Percentiles rank a stretch among this genome's conserved stretches.
phyloP scores from a whole-genome alignment of 1,139 yeast species.

The Debaryomyces fabryi region DNA sequence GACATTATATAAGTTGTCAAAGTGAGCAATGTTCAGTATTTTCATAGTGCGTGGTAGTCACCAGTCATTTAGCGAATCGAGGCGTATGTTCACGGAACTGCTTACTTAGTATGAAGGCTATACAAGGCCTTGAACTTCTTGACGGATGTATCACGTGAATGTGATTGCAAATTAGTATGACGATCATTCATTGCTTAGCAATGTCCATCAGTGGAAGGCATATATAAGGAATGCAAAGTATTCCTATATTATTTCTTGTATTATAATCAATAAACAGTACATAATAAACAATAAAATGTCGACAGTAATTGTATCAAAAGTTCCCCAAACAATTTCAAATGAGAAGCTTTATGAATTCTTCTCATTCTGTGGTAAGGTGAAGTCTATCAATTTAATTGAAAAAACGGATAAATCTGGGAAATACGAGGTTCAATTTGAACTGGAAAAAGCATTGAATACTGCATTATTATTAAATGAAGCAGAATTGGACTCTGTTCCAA shows the following conservation, averaged over 20 bases:
- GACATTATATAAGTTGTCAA: neutral
- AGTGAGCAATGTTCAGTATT: neutral
- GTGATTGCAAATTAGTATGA: neutral
- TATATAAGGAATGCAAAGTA: neutral
- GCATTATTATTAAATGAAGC: slow-evolving; percentile 76
- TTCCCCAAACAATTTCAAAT: slow-evolving; percentile 56
- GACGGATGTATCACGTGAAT: slow-evolving; percentile 1
- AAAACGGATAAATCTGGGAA: slow-evolving; percentile 34
- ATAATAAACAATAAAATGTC: slow-evolving; percentile 27
- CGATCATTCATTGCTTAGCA: slow-evolving; percentile 6
- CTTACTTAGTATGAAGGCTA: slow-evolving; percentile 2
- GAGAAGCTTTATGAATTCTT: slow-evolving; percentile 69
- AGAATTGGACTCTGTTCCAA: slow-evolving; percentile 62
- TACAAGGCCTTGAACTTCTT: neutral
- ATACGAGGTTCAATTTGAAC: slow-evolving; percentile 56
- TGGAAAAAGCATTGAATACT: slow-evolving; percentile 67
- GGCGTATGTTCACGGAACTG: neutral
- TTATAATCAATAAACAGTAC: neutral
- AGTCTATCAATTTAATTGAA: slow-evolving; percentile 40
- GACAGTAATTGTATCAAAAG: slow-evolving; percentile 58
- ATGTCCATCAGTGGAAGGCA: neutral
- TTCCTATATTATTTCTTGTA: neutral
- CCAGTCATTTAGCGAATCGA: neutral
- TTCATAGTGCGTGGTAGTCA: neutral
- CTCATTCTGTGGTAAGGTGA: slow-evolving; percentile 75